Percentiles rank a stretch among this genome's conserved stretches.
These are phyloP conservation scores for Phialophora macrospora DNA, from an alignment of 2,329 filamentous ascomycete species.

Conservation along the genomic window DNA sequence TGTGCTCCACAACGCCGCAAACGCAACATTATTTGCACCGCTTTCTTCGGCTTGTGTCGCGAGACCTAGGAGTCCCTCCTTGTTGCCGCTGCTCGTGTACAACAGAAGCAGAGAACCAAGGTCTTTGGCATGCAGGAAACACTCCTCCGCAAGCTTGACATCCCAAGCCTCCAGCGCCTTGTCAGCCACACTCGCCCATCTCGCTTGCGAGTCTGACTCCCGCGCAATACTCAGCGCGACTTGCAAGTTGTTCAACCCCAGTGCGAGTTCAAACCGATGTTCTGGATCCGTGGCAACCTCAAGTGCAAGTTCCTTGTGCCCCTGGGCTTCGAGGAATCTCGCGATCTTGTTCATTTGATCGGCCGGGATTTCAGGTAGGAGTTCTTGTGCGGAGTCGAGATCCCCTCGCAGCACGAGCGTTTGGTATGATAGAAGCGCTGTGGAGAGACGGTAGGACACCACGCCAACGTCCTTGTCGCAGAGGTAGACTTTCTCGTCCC, in stretches of 20 bases:
- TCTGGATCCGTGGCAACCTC: constrained; percentile 93
- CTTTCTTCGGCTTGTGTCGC: constrained; percentile 75
- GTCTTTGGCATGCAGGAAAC: constrained; percentile 89
- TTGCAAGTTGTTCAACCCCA: constrained; percentile 80
- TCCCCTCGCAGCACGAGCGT: constrained; percentile 92
- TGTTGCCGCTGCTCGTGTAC: constrained; percentile 82
- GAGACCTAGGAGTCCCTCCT: constrained; percentile 72
- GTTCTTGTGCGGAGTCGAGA: constrained; percentile 85
- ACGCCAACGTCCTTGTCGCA: constrained; percentile 94
- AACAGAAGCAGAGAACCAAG: constrained; percentile 85
- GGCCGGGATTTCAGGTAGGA: constrained; percentile 81
- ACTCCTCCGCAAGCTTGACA: constrained; percentile 84
- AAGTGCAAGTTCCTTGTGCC: constrained; percentile 92
- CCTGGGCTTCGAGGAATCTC: constrained; percentile 94
- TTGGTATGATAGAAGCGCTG: constrained; percentile 94
- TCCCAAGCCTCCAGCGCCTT: constrained; percentile 87
- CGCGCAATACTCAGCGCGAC: constrained; percentile 84
- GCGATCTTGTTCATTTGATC: constrained; percentile 98
- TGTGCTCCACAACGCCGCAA: constrained; percentile 85
- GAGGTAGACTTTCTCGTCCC: constrained; percentile 93
- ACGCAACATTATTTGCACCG: constrained; percentile 89
- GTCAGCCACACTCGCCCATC: constrained; percentile 97
- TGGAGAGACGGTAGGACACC: constrained; percentile 86
- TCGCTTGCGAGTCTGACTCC: constrained; percentile 86
- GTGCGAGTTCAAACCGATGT: constrained; percentile 92